Conservation (phyloP, 805 yeast genomes). For the Saturnispora besseyi region DNA sequence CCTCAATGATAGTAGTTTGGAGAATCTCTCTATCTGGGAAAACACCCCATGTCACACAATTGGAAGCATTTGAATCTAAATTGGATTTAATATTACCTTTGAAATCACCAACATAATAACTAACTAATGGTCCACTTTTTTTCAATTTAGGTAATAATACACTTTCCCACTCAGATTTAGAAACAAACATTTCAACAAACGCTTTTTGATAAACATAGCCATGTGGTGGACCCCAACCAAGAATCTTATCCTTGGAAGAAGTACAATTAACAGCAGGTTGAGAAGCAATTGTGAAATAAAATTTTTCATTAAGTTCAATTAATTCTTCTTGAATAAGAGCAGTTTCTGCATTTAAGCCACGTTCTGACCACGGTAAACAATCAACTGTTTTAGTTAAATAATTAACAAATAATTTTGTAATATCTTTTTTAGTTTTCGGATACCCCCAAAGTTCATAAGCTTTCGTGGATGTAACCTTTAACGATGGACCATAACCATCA, state of each 20-base stretch:
- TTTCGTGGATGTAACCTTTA: slow-evolving; percentile 60
- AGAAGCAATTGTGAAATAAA: slow-evolving; percentile 82
- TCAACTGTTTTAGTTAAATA: slow-evolving; percentile 69
- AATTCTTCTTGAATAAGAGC: slow-evolving; percentile 88
- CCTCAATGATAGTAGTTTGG: slow-evolving; percentile 88
- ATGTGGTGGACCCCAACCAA: slow-evolving; percentile 95
- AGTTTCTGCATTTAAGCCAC: slow-evolving; percentile 81
- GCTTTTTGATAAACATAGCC: slow-evolving; percentile 91
- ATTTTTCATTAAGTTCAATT: slow-evolving; percentile 62
- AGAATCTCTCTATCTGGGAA: slow-evolving; percentile 84
- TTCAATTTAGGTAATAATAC: slow-evolving; percentile 45
- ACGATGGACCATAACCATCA: slow-evolving; percentile 91
- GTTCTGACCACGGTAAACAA: slow-evolving; percentile 87
- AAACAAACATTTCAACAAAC: slow-evolving; percentile 83
- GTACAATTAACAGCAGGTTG: slow-evolving; percentile 90
- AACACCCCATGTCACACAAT: slow-evolving; percentile 97
- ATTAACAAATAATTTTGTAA: slow-evolving; percentile 56
- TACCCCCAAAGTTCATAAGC: slow-evolving; percentile 76
- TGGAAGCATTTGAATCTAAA: slow-evolving; percentile 44
- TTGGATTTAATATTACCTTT: slow-evolving; percentile 53
- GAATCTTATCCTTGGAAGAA: slow-evolving; percentile 69
- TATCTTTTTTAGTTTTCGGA: slow-evolving; percentile 52
- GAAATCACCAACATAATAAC: slow-evolving; percentile 69
- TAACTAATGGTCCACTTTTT: slow-evolving; percentile 38
- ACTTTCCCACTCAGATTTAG: slow-evolving; percentile 58